Evolutionary conservation across 306 rosid species (phyloP).

Genomic region (Myrica gale): DNA sequence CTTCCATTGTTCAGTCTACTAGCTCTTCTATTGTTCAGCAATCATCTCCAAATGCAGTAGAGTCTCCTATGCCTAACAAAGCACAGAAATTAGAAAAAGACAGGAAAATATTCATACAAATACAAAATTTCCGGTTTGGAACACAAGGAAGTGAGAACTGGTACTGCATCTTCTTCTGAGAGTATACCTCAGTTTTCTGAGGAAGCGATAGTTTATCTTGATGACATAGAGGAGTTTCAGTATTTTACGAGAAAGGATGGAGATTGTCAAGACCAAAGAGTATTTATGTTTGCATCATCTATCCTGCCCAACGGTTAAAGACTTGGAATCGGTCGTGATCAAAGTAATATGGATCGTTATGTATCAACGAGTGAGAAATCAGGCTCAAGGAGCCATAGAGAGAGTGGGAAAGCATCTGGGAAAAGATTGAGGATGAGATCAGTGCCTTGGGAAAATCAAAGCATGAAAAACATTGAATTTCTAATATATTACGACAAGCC

Average conservation of each 20-base stretch:
- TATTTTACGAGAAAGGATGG: constrained; percentile 35
- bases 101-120: constrained; percentile 11
- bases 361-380: constrained; percentile 40
- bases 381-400: constrained; percentile 35
- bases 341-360: constrained; percentile 5
- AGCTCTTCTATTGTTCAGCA: constrained; percentile 28
- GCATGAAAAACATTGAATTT: constrained; percentile 45
- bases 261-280: constrained; percentile 48
- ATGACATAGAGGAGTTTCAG: constrained; percentile 53
- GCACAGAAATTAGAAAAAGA: constrained; percentile 16
- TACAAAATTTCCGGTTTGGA: constrained; percentile 3
- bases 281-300: constrained; percentile 48
- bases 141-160: constrained; percentile 20
- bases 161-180: constrained; percentile 32
- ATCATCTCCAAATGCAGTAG: constrained; percentile 31
- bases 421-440: constrained; percentile 56
- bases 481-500: constrained; percentile 43
- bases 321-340: constrained; percentile 16
- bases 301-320: constrained; percentile 18
- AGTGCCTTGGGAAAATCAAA: constrained; percentile 32
- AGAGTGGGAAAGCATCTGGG: constrained; percentile 28
- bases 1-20: constrained; percentile 31
- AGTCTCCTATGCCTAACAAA: constrained; percentile 25
- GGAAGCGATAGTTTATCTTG: constrained; percentile 40
- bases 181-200: constrained; percentile 29